Percentiles rank a stretch among this genome's conserved stretches.
Conservation (phyloP, 345 rosid genomes). For the Atalantia buxifolia region DNA sequence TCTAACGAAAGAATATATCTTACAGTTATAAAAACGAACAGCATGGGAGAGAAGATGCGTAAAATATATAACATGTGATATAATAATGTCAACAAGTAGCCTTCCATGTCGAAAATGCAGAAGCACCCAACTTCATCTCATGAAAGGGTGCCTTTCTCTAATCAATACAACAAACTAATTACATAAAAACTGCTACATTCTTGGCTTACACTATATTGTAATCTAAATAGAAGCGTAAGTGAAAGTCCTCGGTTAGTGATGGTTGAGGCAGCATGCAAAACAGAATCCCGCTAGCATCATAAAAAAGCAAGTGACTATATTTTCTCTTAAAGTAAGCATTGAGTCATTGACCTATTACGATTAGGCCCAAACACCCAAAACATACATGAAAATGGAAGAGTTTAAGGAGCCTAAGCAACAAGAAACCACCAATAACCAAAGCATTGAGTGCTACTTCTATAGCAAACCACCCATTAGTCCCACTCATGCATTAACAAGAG, state of each 20-base stretch:
- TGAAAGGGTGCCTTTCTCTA: not conserved
- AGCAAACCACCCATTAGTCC: not conserved
- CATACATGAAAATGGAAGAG: not conserved
- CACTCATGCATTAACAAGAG: not conserved
- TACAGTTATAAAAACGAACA: not conserved
- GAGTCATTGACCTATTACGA: not conserved
- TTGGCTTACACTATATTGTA: not conserved
- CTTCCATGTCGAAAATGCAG: not conserved
- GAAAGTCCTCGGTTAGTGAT: not conserved
- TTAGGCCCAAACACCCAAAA: not conserved
- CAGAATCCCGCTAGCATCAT: not conserved
- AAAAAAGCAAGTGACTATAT: not conserved
- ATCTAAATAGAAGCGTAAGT: not conserved
- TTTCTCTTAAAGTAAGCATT: not conserved
- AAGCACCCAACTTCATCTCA: not conserved
- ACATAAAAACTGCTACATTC: not conserved
- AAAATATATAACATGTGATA: not conserved
- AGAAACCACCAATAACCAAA: not conserved
- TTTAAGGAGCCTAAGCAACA: not conserved
- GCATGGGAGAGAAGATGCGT: not conserved
- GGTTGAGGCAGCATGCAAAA: not conserved
- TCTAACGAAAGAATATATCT: conserved; percentile 36
- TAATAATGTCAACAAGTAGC: not conserved
- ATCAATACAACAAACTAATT: too few species aligned
- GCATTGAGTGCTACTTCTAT: not conserved